These are phyloP conservation scores for Phalaenopsis aphrodite DNA, from an alignment of 106 monocot genomes.

Conservation along the genomic window DNA sequence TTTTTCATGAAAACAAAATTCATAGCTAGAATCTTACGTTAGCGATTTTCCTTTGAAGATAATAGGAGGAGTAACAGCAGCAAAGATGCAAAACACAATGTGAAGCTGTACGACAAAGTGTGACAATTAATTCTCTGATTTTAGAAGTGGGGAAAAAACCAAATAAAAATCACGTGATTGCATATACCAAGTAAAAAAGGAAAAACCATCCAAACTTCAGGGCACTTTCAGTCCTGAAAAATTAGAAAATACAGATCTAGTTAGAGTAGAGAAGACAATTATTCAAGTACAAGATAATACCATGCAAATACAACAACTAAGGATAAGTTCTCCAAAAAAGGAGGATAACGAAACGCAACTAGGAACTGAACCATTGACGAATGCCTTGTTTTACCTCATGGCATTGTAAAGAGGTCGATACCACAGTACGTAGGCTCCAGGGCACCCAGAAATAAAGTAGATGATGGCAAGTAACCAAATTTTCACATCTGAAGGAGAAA, in stretches of 20 bases:
- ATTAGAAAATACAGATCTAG: background rate
- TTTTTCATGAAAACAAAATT: background rate
- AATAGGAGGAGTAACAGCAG: conserved; percentile 76
- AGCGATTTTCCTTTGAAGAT: conserved; percentile 83
- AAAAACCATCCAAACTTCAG: conserved; percentile 98
- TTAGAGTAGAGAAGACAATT: background rate
- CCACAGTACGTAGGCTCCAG: conserved; percentile 93
- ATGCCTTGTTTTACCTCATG: conserved; percentile 43
- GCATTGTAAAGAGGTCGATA: conserved; percentile 94
- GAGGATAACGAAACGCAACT: background rate
- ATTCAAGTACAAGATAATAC: background rate
- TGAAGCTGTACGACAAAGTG: conserved; percentile 42
- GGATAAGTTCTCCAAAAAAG: background rate
- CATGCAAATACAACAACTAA: background rate
- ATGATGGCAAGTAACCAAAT: conserved; percentile 93
- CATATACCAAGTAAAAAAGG: conserved; percentile 65
- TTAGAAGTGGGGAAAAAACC: background rate
- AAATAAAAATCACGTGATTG: background rate
- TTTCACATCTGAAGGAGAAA: conserved; percentile 39
- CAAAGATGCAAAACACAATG: conserved; percentile 53
- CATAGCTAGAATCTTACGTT: conserved; percentile 44
- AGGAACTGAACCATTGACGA: background rate
- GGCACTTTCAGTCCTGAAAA: conserved; percentile 94
- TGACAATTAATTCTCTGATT: background rate
- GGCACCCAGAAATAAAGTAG: conserved; percentile 80